Base-by-base conservation (phyloP, 345 rosid species). In the Kernera saxatilis region DNA sequence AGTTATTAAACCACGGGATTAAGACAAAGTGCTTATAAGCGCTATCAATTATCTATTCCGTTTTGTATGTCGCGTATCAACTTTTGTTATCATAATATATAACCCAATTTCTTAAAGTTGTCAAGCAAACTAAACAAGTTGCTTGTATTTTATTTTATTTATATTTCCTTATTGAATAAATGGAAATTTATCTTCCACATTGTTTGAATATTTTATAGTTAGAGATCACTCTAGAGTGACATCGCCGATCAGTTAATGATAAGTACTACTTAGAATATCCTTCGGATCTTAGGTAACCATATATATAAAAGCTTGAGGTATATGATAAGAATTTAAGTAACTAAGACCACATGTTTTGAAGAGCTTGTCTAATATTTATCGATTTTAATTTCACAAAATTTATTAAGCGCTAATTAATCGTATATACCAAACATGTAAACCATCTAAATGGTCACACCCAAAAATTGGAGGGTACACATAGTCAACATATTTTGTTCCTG, bases 41-140 rank as follows among this genome's bases (percentile, higher is more conserved):
- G 15, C 45, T 19, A 15, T 3, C 35, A 54, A 11, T 54, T 69
- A 75, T 75, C 79, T 75, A 61, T 53, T 43, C 26, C 22, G 15
- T 30, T 66, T 19, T 57, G 25, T 36, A 2, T 39, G 15, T 26
- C 41, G 78, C 73, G 18, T 74, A 74, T 74, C 78, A 74, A 46
- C 77, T 35, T 60, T 9, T 18, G 33, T 32, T 14, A 72, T 63
- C 52, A 64, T 19, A 15, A 15, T 49, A 37, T 26, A 35, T 55
- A 45, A 23, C n/a, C 18, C 14, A 26, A 30, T 39, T 26, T 43
- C 5, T 18, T 21, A 37, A 46, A n/a, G 18, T 40, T 8, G 18
- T 74, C 78, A 51, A 58, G 70, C 55, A 22, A 22, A 53, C 25
- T 21, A 63, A 32, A 30, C 78, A 74, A 74, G 73, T 74, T 59